Evolutionary conservation across 305 asterid species (phyloP).

Genomic region (Fraxinus greggii): DNA sequence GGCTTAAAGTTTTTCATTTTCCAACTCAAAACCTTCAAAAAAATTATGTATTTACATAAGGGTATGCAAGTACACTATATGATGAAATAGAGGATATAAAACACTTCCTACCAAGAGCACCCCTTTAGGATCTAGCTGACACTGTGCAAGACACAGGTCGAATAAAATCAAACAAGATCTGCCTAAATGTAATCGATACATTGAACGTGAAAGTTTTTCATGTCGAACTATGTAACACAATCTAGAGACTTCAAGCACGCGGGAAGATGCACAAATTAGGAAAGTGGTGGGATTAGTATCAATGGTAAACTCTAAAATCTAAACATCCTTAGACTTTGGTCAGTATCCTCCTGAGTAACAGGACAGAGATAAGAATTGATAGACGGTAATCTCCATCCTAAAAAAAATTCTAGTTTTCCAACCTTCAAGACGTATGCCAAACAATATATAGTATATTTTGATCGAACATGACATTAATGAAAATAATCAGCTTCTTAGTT

Average conservation of each 20-base stretch:
- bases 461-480: slow-evolving; percentile 1
- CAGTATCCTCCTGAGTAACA: neutral
- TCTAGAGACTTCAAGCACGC: neutral
- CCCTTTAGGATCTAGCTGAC: neutral
- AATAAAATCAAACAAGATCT: neutral
- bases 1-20: neutral
- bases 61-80: neutral
- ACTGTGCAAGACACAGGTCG: neutral
- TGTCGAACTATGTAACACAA: neutral
- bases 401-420: neutral
- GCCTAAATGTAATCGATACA: neutral
- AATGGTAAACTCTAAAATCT: neutral
- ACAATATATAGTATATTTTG: neutral
- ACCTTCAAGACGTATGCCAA: neutral
- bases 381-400: neutral
- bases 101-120: neutral
- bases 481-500: neutral
- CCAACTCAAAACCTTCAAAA: neutral
- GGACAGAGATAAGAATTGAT: neutral
- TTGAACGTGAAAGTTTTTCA: neutral
- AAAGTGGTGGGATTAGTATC: neutral
- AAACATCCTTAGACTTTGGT: neutral
- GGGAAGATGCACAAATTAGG: neutral
- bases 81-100: neutral
- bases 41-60: neutral